phyloP scores from a whole-genome alignment of 75 land plant genomes.

The Larix kaempferi region DNA sequence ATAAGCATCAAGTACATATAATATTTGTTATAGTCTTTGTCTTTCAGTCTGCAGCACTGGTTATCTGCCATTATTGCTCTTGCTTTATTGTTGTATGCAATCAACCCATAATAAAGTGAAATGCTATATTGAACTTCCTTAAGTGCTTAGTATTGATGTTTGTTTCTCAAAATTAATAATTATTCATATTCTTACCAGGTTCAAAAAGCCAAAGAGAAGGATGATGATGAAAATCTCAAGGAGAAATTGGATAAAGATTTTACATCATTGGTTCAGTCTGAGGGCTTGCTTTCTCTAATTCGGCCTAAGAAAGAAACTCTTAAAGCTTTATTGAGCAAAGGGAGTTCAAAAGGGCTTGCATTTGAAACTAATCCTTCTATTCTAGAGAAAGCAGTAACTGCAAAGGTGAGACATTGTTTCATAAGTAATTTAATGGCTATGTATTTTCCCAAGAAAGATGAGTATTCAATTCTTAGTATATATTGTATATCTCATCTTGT shows the following conservation, averaged over 20 bases:
- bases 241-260: conserved; percentile 79
- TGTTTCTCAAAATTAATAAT: conserved; percentile 4
- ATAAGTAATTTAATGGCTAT: background rate
- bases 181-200: conserved; percentile 44
- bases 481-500: background rate
- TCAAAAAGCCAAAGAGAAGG: conserved; percentile 84
- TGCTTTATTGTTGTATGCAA: background rate
- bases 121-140: background rate
- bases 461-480: background rate
- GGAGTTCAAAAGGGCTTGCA: conserved; percentile 9
- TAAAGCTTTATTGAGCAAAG: conserved; percentile 50
- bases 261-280: conserved; percentile 58
- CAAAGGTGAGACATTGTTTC: conserved; percentile 17
- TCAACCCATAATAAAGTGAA: too few relatives aligned
- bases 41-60: background rate
- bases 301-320: conserved; percentile 50
- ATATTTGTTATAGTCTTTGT: background rate
- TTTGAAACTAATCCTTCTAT: background rate
- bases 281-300: conserved; percentile 56
- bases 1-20: background rate
- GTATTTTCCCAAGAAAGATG: background rate
- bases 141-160: background rate
- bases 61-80: background rate
- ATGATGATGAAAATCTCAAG: conserved; percentile 71
- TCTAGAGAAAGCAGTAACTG: conserved; percentile 6